A percentile compares a stretch with the other conserved stretches of the same genome.
These are phyloP conservation scores for Cutaneotrichosporon sp. DNA, from an alignment of 1,284 basidiomycete species.

Conservation along the genomic window DNA sequence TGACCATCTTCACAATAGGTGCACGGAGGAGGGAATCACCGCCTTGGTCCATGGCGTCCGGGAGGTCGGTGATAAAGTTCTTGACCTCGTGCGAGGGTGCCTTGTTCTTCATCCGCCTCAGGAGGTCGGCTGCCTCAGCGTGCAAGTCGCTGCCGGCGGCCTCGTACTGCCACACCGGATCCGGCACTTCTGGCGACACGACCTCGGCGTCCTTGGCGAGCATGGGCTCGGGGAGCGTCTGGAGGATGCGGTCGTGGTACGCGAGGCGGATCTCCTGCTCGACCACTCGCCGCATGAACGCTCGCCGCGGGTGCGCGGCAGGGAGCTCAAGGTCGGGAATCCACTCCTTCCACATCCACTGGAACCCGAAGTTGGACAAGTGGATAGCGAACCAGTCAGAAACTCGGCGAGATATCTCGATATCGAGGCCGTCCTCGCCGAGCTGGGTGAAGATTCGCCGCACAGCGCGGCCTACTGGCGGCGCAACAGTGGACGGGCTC, in stretches of 20 bases:
- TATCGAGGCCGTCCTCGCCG: constrained; percentile 72
- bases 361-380: constrained; percentile 96
- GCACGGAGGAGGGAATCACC: constrained; percentile 60
- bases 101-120: constrained; percentile 76
- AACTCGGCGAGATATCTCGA: constrained; percentile 75
- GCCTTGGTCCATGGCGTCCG: constrained; percentile 40
- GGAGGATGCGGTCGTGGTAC: constrained; percentile 89
- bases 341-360: constrained; percentile 99
- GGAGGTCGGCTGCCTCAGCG: constrained; percentile 74
- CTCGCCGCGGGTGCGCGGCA: constrained; percentile 74
- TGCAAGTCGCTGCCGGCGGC: constrained; percentile 72
- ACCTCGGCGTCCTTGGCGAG: constrained; percentile 57
- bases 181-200: constrained; percentile 72
- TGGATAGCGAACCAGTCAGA: constrained; percentile 95
- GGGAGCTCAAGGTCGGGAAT: constrained; percentile 75
- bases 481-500: constrained; percentile 86
- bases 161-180: constrained; percentile 80
- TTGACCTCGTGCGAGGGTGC: constrained; percentile 69
- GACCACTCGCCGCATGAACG: constrained; percentile 81
- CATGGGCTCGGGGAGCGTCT: constrained; percentile 82
- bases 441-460: constrained; percentile 75
- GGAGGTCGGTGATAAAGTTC: constrained; percentile 67
- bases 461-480: constrained; percentile 92
- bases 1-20: constrained; percentile 72
- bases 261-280: constrained; percentile 89